These are phyloP conservation scores for Prosopis cineraria DNA, from an alignment of 306 rosid species.

Conservation along the genomic window DNA sequence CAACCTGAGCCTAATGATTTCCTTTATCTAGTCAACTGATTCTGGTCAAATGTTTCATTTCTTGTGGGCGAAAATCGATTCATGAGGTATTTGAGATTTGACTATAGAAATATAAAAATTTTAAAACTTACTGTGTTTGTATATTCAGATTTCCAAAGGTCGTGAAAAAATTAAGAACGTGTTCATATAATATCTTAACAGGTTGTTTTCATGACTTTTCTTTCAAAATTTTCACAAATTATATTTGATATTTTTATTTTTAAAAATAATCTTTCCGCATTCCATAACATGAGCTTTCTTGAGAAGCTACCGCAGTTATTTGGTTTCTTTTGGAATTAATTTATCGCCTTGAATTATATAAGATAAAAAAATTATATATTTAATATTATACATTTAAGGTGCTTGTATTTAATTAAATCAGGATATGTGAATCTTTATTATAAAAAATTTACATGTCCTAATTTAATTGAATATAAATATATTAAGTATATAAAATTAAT, in stretches of 20 bases:
- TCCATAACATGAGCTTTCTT: too few relatives aligned
- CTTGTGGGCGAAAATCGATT: background rate
- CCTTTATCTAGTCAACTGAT: conserved; percentile 8
- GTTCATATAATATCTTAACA: background rate
- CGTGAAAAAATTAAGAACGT: background rate
- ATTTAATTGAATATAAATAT: too few relatives aligned
- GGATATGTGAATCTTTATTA: too few relatives aligned
- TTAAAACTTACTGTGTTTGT: background rate
- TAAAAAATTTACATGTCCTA: too few relatives aligned
- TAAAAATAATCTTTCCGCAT: too few relatives aligned
- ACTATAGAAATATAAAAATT: background rate
- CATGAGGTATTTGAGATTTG: background rate
- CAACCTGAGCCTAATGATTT: conserved; percentile 20
- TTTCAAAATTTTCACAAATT: background rate
- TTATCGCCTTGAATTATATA: too few relatives aligned
- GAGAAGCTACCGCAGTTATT: too few relatives aligned
- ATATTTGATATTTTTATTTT: background rate
- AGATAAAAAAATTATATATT: too few relatives aligned
- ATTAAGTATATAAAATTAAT: too few relatives aligned
- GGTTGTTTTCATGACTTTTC: background rate
- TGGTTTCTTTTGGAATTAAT: too few relatives aligned
- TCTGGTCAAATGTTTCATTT: background rate
- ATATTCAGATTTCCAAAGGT: background rate
- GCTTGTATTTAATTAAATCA: too few relatives aligned
- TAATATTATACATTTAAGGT: too few relatives aligned